Percentiles rank a stretch among this genome's conserved stretches.
Evolutionary conservation across 2,329 filamentous ascomycete species (phyloP).

Genomic region (Fusarium sororula): DNA sequence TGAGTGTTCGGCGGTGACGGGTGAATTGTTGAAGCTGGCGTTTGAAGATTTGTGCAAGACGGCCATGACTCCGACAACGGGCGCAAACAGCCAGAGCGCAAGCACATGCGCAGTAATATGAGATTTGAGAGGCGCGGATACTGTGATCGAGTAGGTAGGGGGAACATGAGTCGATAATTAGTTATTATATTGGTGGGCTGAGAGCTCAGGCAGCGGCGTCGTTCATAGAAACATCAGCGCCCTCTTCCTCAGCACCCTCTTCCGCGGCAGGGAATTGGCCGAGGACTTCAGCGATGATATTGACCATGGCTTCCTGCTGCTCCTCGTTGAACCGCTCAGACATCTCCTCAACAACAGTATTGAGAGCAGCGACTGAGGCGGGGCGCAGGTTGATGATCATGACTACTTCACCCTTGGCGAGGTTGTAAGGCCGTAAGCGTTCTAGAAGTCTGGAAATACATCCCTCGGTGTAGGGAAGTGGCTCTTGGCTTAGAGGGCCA

Average conservation of each 20-base stretch:
- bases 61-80: constrained; percentile 58
- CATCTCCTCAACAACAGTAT: constrained; percentile 73
- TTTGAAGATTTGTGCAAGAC: constrained; percentile 70
- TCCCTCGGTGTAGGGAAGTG: constrained; percentile 61
- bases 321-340: constrained; percentile 66
- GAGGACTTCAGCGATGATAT: constrained; percentile 65
- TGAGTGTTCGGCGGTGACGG: constrained; percentile 70
- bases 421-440: constrained; percentile 63
- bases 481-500: constrained; percentile 64
- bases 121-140: constrained; percentile 23
- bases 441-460: constrained; percentile 64
- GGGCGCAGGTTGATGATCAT: constrained; percentile 75
- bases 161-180: not conserved
- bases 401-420: constrained; percentile 74
- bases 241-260: constrained; percentile 41
- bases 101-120: constrained; percentile 64
- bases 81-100: constrained; percentile 61
- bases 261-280: constrained; percentile 57
- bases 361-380: constrained; percentile 64
- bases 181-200: constrained; percentile 4
- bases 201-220: constrained; percentile 43
- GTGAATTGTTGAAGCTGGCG: constrained; percentile 64
- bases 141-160: not conserved
- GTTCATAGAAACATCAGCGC: constrained; percentile 51
- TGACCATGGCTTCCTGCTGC: constrained; percentile 67